Percentiles rank a stretch among this genome's conserved stretches.
Evolutionary conservation across 2,329 filamentous ascomycete genomes (phyloP).

Genomic region (Monilinia fructigena): DNA sequence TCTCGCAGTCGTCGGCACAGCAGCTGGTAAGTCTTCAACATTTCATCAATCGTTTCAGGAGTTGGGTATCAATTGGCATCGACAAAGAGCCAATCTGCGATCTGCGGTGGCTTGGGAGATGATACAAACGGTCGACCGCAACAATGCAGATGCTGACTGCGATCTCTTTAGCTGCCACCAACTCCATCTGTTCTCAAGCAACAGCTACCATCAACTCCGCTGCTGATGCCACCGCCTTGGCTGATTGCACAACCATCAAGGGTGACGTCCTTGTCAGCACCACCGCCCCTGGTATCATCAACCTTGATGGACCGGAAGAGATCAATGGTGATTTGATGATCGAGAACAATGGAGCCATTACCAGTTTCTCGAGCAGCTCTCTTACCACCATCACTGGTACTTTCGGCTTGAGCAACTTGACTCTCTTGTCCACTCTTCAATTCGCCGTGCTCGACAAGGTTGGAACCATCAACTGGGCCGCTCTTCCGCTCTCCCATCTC

Average conservation of each 20-base stretch:
- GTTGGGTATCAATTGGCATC: background rate
- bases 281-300: constrained; percentile 44
- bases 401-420: constrained; percentile 70
- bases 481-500: constrained; percentile 60
- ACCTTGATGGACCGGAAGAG: constrained; percentile 58
- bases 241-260: constrained; percentile 37
- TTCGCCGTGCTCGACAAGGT: constrained; percentile 66
- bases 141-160: background rate
- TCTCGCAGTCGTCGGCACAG: constrained; percentile 22
- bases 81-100: background rate
- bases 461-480: constrained; percentile 66
- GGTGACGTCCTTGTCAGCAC: constrained; percentile 41
- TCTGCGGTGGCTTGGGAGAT: background rate
- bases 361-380: constrained; percentile 58
- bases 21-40: constrained; percentile 19
- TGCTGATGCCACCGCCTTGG: constrained; percentile 37
- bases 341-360: constrained; percentile 62
- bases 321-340: constrained; percentile 59
- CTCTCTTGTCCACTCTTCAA: constrained; percentile 64
- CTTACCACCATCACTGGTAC: constrained; percentile 64
- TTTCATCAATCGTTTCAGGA: background rate
- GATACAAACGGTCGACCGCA: background rate
- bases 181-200: constrained; percentile 34
- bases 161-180: constrained; percentile 9
- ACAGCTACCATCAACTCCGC: constrained; percentile 38